Evolutionary conservation across 495 filamentous ascomycete genomes (phyloP).

Genomic region (Chaetomium tenue): DNA sequence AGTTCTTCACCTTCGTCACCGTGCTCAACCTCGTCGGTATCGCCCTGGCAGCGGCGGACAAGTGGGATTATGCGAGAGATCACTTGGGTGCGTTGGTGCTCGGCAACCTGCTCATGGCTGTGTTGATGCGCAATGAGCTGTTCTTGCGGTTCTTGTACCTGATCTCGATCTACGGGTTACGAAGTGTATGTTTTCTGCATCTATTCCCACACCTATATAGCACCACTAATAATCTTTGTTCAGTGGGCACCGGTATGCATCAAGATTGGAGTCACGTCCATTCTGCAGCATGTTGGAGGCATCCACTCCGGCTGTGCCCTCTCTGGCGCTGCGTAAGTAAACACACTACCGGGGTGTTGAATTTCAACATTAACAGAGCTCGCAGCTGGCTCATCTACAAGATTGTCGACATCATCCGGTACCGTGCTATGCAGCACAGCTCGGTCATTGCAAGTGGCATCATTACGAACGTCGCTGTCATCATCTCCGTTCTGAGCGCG

Average conservation of each 20-base stretch:
- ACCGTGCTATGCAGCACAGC: conserved; percentile 32
- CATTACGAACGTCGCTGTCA: conserved; percentile 44
- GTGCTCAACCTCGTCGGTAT: conserved; percentile 43
- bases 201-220: conserved; percentile 2
- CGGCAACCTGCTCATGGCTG: conserved; percentile 44
- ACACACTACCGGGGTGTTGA: not conserved
- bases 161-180: conserved; percentile 44
- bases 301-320: conserved; percentile 49
- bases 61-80: conserved; percentile 43
- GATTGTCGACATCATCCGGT: conserved; percentile 43
- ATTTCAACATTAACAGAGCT: conserved; percentile 12
- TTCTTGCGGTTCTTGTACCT: conserved; percentile 44
- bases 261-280: conserved; percentile 42
- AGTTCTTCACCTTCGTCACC: conserved; percentile 46
- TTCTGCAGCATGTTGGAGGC: conserved; percentile 47
- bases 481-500: conserved; percentile 45
- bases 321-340: conserved; percentile 43
- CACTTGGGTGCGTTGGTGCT: conserved; percentile 46
- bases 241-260: conserved; percentile 45
- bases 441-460: conserved; percentile 44
- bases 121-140: conserved; percentile 46
- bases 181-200: conserved; percentile 33
- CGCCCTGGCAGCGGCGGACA: conserved; percentile 37
- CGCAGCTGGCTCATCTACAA: conserved; percentile 45
- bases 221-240: not conserved